Percentiles rank a stretch among this genome's conserved stretches.
Conservation (phyloP, 2,329 filamentous ascomycete genomes). For the Ophiostoma fasciatum region DNA sequence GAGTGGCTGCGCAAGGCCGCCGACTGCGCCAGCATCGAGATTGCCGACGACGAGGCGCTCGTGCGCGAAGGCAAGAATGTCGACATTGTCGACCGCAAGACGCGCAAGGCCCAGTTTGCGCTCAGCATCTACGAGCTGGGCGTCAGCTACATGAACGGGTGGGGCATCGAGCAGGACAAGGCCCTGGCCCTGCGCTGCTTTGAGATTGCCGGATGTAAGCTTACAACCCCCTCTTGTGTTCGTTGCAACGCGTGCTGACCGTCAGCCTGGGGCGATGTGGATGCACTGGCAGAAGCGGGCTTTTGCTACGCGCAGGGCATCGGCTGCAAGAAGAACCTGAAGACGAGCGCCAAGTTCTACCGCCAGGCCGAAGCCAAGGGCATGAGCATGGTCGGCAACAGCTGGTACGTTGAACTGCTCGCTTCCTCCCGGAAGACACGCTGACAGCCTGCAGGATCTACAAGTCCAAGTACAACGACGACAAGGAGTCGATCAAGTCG, state of each 20-base stretch:
- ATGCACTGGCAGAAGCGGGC: constrained; percentile 84
- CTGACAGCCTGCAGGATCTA: constrained; percentile 65
- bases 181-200: constrained; percentile 78
- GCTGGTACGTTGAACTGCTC: constrained; percentile 53
- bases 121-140: constrained; percentile 93
- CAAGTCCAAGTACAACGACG: constrained; percentile 81
- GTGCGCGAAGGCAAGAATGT: constrained; percentile 46
- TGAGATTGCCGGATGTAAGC: constrained; percentile 76
- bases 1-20: constrained; percentile 87
- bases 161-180: constrained; percentile 92
- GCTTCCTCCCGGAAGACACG: constrained; percentile 2
- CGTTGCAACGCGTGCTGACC: not conserved
- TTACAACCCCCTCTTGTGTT: not conserved
- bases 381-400: constrained; percentile 96
- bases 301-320: constrained; percentile 93
- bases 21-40: constrained; percentile 66
- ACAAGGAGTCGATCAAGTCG: constrained; percentile 29
- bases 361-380: constrained; percentile 82
- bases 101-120: constrained; percentile 83
- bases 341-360: constrained; percentile 85
- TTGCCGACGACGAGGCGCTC: constrained; percentile 64
- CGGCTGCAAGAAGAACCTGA: constrained; percentile 90
- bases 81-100: constrained; percentile 57
- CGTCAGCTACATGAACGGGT: constrained; percentile 94
- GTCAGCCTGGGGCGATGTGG: constrained; percentile 77